Evolutionary conservation across 805 yeast genomes (phyloP), one percentile per base, ranked within the genome.

Genomic region (Kazachstania taianensis): DNA sequence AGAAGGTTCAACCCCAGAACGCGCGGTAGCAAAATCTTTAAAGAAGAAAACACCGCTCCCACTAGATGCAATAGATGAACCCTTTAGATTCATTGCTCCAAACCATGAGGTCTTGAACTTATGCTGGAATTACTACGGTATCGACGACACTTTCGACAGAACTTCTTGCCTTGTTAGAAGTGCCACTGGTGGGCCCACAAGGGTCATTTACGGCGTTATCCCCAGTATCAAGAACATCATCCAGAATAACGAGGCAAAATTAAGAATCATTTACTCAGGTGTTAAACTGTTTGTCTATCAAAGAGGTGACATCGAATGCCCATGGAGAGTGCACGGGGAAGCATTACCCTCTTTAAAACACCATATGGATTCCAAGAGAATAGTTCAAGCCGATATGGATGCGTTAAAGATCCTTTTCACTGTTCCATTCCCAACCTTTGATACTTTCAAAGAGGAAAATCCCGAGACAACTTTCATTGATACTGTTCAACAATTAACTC

Each of bases 261-360:
- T 92, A 56, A 89, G 85, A 68, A 70, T 92, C 39, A 76, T 92
- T 30, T 94, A 87, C 48, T 80, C 94, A 4, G 98, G 98, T 52
- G 78, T 87, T 43, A 87, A 84, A 59, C 63, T 89, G 49, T 92
- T 92, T 61, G 86, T 85, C n/a, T 71, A 87, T 20, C 98, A 92
- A 65, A 79, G 86, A 63, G 79, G 82, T 32, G 75, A 71, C 36
- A 65, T 75, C 28, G 67, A 67, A 33, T 86, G 96, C 78, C 60
- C 70, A 33, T 89, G 98, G 98, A 78, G 98, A 65, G 81, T 86
- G 19, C 97, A 92, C 63, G 76, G 78, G 55, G 98, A 89, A 62
- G 78, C 94, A 14, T 66, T 89, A 42, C 73, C 73, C 40, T 67
- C 83, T 30, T 65, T 89, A 49, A 75, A 68, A 49, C 67, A 70